Percentiles rank a stretch among this genome's conserved stretches.
These are phyloP conservation scores for Lepidium africanum DNA, from an alignment of 345 rosid species.

Conservation along the genomic window DNA sequence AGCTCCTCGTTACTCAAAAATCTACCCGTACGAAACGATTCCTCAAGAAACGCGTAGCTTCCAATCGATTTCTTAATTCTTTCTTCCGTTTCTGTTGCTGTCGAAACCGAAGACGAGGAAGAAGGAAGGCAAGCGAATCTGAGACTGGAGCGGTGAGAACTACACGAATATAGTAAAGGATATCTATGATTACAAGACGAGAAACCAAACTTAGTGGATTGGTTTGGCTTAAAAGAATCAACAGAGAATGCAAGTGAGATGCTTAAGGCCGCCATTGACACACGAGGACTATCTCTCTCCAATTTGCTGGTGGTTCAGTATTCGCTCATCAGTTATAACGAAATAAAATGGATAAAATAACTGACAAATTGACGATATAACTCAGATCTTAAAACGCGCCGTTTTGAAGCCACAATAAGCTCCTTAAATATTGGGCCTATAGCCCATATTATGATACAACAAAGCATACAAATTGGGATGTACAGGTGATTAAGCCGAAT, in stretches of 20 bases:
- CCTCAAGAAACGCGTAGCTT: slow-evolving; percentile 47
- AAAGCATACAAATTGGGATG: too few species aligned
- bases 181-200: slow-evolving; percentile 19
- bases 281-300: slow-evolving; percentile 8
- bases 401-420: not conserved
- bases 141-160: slow-evolving; percentile 29
- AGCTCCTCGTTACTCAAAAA: slow-evolving; percentile 69
- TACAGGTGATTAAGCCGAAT: not conserved
- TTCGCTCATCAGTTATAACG: slow-evolving; percentile 7
- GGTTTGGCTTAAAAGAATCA: slow-evolving; percentile 30
- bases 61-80: slow-evolving; percentile 19
- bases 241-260: slow-evolving; percentile 37
- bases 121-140: slow-evolving; percentile 32
- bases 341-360: slow-evolving; percentile 18
- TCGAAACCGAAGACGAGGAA: slow-evolving; percentile 34
- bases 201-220: slow-evolving; percentile 10
- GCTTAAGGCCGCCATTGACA: slow-evolving; percentile 42
- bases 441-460: not conserved
- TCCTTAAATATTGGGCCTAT: not conserved
- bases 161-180: slow-evolving; percentile 28
- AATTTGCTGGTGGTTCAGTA: slow-evolving; percentile 5
- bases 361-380: not conserved
- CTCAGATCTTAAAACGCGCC: not conserved
- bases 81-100: slow-evolving; percentile 27
- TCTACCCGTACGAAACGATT: slow-evolving; percentile 43